Evolutionary conservation across 202 grass and related monocot species (phyloP), one percentile per base, ranked within the genome.

Genomic region (Setaria italica): DNA sequence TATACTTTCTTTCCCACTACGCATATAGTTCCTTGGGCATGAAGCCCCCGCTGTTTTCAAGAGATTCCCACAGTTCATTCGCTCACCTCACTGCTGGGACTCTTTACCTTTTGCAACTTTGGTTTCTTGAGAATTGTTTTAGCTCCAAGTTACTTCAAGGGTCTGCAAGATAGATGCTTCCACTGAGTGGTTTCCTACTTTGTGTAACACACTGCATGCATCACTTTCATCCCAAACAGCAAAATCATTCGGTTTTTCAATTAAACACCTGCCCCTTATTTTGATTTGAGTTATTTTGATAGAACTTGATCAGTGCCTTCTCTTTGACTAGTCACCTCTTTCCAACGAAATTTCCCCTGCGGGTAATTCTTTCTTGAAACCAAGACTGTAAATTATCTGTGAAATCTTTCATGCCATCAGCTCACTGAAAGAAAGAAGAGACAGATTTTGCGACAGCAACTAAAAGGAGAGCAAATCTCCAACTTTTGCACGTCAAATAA

Each of bases 91-190:
- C 51, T 63, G 60, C 21, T n/a, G 2, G 4, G 11, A 20, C 32
- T 71, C 30, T 19, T 76, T 15, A 69, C 29, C 62, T 54, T 72
- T 59, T 51, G 20, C 42, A 62, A 72, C 80, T 82, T 82, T 82
- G 39, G n/a, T 20, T 72, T 71, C 0, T 34, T 46, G 50, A 41
- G 48, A 69, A 25, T 81, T 55, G 19, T 59, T 82, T 67, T 72
- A 1, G 10, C 11, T 3, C 17, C 54, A 4, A 82, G 67, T 82
- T 82, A 62, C 67, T 83, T 82, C 55, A 48, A 9, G 42, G 62
- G 54, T 50, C 55, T 73, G 80, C 56, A 73, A n/a, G 39, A 72
- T 8, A 82, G 67, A 82, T 69, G 54, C 34, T 77, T 60, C 37
- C 74, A 15, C 5, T 14, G 5, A 43, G 20, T 15, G 54, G 5